phyloP scores from a whole-genome alignment of 2,329 filamentous ascomycete genomes.

The Apiospora hydei region DNA sequence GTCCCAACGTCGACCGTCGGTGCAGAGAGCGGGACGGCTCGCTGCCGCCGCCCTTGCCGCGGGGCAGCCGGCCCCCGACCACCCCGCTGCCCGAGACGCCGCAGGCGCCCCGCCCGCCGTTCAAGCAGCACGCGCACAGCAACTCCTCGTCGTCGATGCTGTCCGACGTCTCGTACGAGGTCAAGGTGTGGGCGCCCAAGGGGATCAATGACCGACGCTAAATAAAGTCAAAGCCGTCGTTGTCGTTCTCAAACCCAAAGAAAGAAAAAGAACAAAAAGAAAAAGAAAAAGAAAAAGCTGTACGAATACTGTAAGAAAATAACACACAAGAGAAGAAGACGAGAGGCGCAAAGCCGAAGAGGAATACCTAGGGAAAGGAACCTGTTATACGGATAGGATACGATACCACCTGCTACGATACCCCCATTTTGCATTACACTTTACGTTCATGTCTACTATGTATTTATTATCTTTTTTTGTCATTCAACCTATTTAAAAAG shows the following conservation, averaged over 20 bases:
- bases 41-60: not conserved
- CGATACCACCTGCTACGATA: slow-evolving; percentile 13
- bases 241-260: not conserved
- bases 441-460: slow-evolving; percentile 11
- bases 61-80: not conserved
- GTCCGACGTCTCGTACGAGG: slow-evolving; percentile 15
- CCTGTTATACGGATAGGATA: not conserved
- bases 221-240: not conserved
- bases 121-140: not conserved
- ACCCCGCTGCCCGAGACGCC: not conserved
- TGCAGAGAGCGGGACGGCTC: not conserved
- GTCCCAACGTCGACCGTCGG: not conserved
- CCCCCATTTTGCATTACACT: not conserved
- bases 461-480: slow-evolving; percentile 3
- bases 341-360: not conserved
- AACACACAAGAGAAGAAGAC: not conserved
- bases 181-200: not conserved
- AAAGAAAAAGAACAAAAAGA: not conserved
- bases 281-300: too few relatives aligned
- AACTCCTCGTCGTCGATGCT: slow-evolving; percentile 9
- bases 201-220: not conserved
- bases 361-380: not conserved
- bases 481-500: not conserved
- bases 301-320: not conserved
- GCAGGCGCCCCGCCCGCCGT: not conserved